Base-by-base conservation (phyloP, 2,329 filamentous ascomycete species). In the Epichloe festucae region DNA sequence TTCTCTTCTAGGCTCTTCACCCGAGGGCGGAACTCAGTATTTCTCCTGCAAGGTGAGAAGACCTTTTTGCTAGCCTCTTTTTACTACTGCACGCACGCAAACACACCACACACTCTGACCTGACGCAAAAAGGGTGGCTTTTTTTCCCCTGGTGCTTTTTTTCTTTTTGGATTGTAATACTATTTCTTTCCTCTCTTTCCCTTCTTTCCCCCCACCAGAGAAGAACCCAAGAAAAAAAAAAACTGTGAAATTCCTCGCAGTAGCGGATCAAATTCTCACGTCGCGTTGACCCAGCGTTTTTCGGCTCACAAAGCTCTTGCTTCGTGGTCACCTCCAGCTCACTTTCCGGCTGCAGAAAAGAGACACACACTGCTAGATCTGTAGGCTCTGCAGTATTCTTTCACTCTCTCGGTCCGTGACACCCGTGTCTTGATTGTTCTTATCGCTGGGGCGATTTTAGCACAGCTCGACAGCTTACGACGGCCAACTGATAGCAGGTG, bases 141-240 rank as follows among this genome's bases (percentile, higher is more conserved):
- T 40, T 45, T 19, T 40, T 1, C n/a, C 15, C 19, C 42, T 21
- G 48, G 19, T 40, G 19, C 23, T 17, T 46, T 34, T 45, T 23
- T 45, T 36, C 39, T 34, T 52, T 51, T 53, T 53, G 52, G 52
- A 51, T 46, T 43, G 41, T 46, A 45, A 46, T 35, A 19, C 27
- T 45, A 46, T 51, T 7, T 40, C 31, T 31, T 35, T 43, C 47
- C 14, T 19, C 3, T 48, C 43, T 14, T n/a, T 8, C 4, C 23
- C 17, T 17, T 17, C 17, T 17, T 17, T 17, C 1, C 17, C 8
- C 8, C 43, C 27, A 12, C 10, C 21, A 8, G 14, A 45, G n/a
- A 45, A 27, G 27, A 45, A 17, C 21, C 39, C 34, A 46, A 48
- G 21, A 31, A 48, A 41, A 8, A 41, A 8, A 15, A 15, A 27